These are phyloP conservation scores for Xanthoconium separans DNA, from an alignment of 1,284 basidiomycete genomes.

Conservation along the genomic window DNA sequence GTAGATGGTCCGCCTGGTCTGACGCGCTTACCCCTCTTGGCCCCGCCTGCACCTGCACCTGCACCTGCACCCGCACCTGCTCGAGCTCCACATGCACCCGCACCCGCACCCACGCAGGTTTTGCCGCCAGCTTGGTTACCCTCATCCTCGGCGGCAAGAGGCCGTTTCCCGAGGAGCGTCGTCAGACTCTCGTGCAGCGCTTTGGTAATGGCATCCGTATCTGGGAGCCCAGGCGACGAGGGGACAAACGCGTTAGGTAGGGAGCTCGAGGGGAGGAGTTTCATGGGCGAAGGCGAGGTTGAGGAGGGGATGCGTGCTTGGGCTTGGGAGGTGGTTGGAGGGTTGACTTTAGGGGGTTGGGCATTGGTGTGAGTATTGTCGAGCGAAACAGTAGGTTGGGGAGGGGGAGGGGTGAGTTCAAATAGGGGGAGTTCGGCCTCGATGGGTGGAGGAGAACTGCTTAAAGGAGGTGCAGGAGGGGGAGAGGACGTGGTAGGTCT, in stretches of 20 bases:
- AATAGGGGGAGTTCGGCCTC: constrained; percentile 5
- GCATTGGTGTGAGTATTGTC: neutral
- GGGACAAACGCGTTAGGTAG: constrained; percentile 14
- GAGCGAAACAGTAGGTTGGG: neutral
- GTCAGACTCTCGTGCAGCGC: constrained; percentile 64
- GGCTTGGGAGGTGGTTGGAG: neutral
- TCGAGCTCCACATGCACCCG: too few species aligned
- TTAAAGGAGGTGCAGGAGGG: constrained; percentile 24
- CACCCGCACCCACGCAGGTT: neutral
- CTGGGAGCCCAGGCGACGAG: constrained; percentile 26
- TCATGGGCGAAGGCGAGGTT: constrained; percentile 56
- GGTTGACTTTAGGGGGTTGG: neutral
- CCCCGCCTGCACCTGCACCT: neutral
- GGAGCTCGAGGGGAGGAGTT: constrained; percentile 35
- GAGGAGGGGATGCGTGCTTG: constrained; percentile 55
- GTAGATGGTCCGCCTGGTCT: constrained; percentile 42
- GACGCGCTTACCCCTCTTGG: constrained; percentile 41
- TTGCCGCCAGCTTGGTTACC: neutral
- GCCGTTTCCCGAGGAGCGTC: constrained; percentile 64
- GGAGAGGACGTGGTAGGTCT: constrained; percentile 14
- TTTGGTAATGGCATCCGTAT: constrained; percentile 23
- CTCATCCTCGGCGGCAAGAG: constrained; percentile 44
- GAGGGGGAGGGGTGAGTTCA: neutral
- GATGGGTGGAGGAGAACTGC: constrained; percentile 26
- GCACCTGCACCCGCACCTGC: too few species aligned